Base-by-base conservation (phyloP, 139 green algal genomes). In the Chlorella sp. region DNA sequence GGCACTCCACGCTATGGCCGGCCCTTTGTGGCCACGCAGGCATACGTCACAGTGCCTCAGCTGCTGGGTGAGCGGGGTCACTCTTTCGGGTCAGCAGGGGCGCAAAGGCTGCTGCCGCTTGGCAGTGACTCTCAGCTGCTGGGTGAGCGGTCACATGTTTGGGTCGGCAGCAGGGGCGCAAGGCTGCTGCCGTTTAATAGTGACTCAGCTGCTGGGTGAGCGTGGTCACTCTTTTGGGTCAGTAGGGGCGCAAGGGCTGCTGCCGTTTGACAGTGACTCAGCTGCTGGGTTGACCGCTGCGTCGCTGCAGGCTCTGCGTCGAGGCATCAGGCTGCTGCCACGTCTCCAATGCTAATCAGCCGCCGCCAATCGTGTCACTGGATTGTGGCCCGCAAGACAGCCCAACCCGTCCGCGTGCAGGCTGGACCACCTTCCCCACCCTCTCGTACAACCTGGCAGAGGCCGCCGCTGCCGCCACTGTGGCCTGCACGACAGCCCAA, bases 21-120 rank as follows among this genome's bases (percentile, higher is more conserved):
- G 27, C 63, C 63, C 20, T 69, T 69, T 30, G 63, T 69, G 5
- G 31, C 63, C 63, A 69, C 63, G 20, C 63, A 51, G 63, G 63
- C 63, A 3, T 69, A 51, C 20, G 63, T 69, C 32, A 69, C 63
- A 4, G 63, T 69, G 33, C 63, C 63, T 4, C 31, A 27, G 4
- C 33, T 69, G 63, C 63, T 69, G 33, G 63, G 63, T 69, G 63
- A 27, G 63, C 20, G 31, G 17, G 42, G 42, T 55, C 17, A 55
- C 10, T 10, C 10, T 55, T 55, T 55, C 10, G 42, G 42, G 10
- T 55, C 42, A 17, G 42, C 10, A 55, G 10, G 17, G 42, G 42
- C 10, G 10, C 17, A 55, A n/a, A n/a, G 42, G 42, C 10, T 64
- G 55, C 14, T 64, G 20, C 20, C 4, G 22, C 20, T 30, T 29